These are phyloP conservation scores for Solanum pennellii DNA, from an alignment of 257 asterid species.

Conservation along the genomic window DNA sequence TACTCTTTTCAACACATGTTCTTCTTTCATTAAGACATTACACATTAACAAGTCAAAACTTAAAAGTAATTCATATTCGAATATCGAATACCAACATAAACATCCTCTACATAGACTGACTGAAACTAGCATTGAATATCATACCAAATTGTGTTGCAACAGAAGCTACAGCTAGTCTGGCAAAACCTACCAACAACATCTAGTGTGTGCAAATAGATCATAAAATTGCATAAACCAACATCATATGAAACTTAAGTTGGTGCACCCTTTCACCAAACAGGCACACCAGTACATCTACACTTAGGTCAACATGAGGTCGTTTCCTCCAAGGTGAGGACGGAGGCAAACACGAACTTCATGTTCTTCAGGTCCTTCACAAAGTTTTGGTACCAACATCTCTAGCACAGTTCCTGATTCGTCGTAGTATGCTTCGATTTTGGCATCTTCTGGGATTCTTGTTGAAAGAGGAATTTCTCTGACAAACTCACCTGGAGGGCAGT, in stretches of 20 bases:
- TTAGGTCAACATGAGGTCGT: constrained; percentile 61
- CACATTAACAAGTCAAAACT: too few species aligned
- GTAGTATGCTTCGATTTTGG: constrained; percentile 71
- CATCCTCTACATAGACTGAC: too few species aligned
- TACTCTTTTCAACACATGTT: neutral
- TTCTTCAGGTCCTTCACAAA: constrained; percentile 67
- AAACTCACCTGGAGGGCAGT: constrained; percentile 94
- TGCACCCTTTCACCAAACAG: neutral
- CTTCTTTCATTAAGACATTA: too few species aligned
- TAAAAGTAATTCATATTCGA: too few species aligned
- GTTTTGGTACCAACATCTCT: constrained; percentile 85
- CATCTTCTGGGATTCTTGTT: constrained; percentile 88
- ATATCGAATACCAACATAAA: too few species aligned
- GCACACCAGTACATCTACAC: neutral
- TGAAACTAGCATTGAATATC: neutral
- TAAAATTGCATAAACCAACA: neutral
- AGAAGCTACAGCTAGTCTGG: neutral
- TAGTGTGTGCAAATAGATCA: neutral
- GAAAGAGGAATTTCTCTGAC: constrained; percentile 72
- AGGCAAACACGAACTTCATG: constrained; percentile 89
- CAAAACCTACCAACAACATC: neutral
- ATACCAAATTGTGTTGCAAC: neutral
- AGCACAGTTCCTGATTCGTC: constrained; percentile 75
- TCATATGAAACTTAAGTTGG: neutral
- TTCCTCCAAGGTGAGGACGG: constrained; percentile 61